phyloP scores from a whole-genome alignment of 495 filamentous ascomycete species.

The Aspergillus bertholletiae region DNA sequence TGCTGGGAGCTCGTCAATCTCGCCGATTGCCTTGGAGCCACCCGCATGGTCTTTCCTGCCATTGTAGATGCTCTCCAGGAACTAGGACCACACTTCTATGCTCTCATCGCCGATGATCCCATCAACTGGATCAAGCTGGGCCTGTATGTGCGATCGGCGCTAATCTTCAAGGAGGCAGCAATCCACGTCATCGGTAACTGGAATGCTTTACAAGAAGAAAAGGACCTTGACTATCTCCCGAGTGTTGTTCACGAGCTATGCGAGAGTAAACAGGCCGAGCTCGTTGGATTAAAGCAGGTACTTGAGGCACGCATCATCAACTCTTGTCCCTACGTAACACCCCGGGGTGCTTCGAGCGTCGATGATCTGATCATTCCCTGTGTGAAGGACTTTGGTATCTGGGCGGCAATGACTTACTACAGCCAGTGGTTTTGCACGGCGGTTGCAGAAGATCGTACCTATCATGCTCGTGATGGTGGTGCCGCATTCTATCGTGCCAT shows the following conservation, averaged over 20 bases:
- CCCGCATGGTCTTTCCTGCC: conserved; percentile 27
- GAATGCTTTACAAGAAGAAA: conserved; percentile 19
- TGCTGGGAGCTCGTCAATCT: conserved; percentile 34
- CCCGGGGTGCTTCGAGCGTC: conserved; percentile 6
- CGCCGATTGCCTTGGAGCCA: conserved; percentile 33
- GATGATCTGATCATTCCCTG: conserved; percentile 11
- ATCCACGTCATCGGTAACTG: conserved; percentile 45
- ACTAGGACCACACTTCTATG: conserved; percentile 35
- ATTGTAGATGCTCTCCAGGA: conserved; percentile 40
- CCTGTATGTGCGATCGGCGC: conserved; percentile 31
- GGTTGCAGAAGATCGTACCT: conserved; percentile 13
- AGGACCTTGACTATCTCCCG: conserved; percentile 9
- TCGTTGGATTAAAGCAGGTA: conserved; percentile 1
- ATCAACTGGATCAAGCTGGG: conserved; percentile 39
- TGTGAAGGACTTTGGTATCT: conserved; percentile 26
- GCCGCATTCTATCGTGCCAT: conserved; percentile 30
- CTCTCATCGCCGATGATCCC: conserved; percentile 32
- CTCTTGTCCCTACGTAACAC: not conserved
- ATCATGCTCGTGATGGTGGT: conserved; percentile 26
- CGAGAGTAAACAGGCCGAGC: conserved; percentile 13
- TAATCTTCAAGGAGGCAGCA: conserved; percentile 46
- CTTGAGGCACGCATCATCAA: conserved; percentile 23
- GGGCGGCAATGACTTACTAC: conserved; percentile 27
- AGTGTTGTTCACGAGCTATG: conserved; percentile 21
- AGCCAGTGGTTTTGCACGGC: conserved; percentile 24